Evolutionary conservation across 306 rosid species (phyloP).

Genomic region (Glycine soja): DNA sequence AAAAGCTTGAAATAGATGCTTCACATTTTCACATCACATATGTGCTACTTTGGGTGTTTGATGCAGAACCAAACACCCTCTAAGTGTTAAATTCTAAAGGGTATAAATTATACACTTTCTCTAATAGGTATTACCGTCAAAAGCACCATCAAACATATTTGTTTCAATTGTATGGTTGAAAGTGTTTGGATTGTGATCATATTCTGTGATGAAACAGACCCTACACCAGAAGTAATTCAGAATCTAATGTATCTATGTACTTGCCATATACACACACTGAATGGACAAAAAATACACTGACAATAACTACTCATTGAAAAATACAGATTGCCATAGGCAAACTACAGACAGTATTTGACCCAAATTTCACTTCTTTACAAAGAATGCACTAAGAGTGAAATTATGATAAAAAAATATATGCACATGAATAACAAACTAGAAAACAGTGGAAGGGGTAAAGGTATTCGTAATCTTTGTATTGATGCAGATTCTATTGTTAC

Average conservation of each 20-base stretch:
- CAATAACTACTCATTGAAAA: neutral
- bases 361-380: no score
- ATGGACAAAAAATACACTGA: neutral
- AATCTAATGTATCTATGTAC: neutral
- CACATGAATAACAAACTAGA: neutral
- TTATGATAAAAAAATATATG: neutral
- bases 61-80: no score
- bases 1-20: no score
- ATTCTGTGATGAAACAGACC: neutral
- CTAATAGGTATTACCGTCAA: no score
- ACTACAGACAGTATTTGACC: neutral
- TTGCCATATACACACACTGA: neutral
- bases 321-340: neutral
- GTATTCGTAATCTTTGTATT: no score
- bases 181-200: conserved; percentile 1
- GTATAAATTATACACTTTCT: no score
- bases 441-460: no score
- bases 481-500: no score
- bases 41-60: no score
- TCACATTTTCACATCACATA: no score
- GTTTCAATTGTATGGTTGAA: neutral
- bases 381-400: neutral
- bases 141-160: no score
- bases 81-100: no score
- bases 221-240: neutral